A percentile compares a stretch with the other conserved stretches of the same genome.
Conservation (phyloP, 2,329 filamentous ascomycete species). For the Fusarium irregulare region DNA sequence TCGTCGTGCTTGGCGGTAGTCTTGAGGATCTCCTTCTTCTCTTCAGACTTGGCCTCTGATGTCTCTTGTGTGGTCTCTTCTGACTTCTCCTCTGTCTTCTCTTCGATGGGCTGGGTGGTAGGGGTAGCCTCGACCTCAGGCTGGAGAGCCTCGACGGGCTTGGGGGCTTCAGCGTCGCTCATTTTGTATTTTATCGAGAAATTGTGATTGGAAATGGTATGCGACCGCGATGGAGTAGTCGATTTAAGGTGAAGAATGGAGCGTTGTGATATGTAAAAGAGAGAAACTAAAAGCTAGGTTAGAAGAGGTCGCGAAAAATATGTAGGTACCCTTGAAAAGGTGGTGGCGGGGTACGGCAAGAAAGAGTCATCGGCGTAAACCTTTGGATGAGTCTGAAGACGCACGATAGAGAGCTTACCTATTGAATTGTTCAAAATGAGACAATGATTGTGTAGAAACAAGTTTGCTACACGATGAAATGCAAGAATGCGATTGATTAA, state of each 20-base stretch:
- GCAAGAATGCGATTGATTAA: constrained; percentile 38
- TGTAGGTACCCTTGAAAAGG: constrained; percentile 22
- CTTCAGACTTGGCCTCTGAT: constrained; percentile 38
- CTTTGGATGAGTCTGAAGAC: neutral
- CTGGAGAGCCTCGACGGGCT: constrained; percentile 54
- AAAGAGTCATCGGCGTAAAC: constrained; percentile 43
- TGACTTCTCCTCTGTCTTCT: constrained; percentile 43
- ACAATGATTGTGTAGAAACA: neutral
- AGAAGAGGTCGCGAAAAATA: constrained; percentile 41
- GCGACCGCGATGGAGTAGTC: constrained; percentile 25
- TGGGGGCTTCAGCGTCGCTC: constrained; percentile 55
- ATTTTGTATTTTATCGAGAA: constrained; percentile 45
- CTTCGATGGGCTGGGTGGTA: constrained; percentile 42
- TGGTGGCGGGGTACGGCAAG: constrained; percentile 46
- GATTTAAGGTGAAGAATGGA: constrained; percentile 2
- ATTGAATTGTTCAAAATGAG: neutral
- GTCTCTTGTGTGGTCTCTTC: constrained; percentile 47
- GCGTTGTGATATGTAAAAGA: constrained; percentile 4
- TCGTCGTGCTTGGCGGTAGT: constrained; percentile 57
- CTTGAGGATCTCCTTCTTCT: constrained; percentile 55
- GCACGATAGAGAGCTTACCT: constrained; percentile 29
- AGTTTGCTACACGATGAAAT: constrained; percentile 15
- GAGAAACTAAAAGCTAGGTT: constrained; percentile 28
- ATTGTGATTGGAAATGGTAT: constrained; percentile 3
- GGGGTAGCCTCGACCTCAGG: constrained; percentile 45